These are phyloP conservation scores for Colletotrichum nymphaeae DNA, from an alignment of 2,329 filamentous ascomycete species.

Conservation along the genomic window DNA sequence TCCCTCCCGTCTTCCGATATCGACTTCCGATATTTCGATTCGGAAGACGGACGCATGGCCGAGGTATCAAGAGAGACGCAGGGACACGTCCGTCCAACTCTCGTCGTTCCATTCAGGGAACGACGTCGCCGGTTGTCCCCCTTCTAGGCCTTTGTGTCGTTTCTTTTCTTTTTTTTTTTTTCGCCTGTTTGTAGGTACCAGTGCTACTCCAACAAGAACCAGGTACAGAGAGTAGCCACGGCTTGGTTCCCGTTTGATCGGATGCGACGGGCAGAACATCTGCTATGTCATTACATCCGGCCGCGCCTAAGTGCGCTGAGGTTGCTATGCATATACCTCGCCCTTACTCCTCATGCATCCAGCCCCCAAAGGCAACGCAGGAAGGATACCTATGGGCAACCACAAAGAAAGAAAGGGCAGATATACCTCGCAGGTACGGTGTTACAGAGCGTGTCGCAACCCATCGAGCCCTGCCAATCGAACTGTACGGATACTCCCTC, in stretches of 20 bases:
- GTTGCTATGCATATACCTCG: neutral
- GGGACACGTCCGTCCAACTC: neutral
- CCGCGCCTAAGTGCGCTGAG: neutral
- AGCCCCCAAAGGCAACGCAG: neutral
- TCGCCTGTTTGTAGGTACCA: neutral
- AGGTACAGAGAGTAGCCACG: neutral
- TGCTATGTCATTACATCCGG: slow-evolving; percentile 9
- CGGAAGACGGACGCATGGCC: neutral
- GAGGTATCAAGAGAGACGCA: neutral
- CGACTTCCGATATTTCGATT: neutral
- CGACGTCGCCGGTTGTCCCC: neutral
- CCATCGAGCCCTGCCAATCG: neutral
- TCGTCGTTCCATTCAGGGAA: neutral
- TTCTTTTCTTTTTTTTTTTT: neutral
- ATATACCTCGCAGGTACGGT: neutral
- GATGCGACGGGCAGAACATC: slow-evolving; percentile 19
- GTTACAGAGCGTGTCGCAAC: neutral
- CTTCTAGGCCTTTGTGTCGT: neutral
- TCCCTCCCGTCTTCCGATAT: neutral
- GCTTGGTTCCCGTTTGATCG: slow-evolving; percentile 23
- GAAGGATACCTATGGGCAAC: neutral
- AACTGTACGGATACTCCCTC: neutral
- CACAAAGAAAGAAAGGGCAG: neutral
- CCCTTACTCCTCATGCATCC: slow-evolving; percentile 14
- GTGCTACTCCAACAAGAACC: too few relatives aligned